Conservation (phyloP, 805 yeast species). For the Metschnikowia matae region DNA sequence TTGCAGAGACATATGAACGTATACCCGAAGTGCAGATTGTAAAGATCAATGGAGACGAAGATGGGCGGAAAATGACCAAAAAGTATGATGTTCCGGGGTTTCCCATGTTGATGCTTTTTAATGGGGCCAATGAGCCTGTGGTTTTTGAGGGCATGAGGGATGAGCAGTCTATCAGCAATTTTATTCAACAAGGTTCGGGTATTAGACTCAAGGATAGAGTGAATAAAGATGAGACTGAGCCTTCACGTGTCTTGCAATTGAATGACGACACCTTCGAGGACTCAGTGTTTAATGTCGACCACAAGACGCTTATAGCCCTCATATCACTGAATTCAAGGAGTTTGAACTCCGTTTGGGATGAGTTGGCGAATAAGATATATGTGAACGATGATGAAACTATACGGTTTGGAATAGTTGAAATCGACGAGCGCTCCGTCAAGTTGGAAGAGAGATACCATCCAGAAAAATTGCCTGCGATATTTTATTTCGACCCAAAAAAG, state of each 20-base stretch:
- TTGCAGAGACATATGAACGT: slow-evolving; percentile 28
- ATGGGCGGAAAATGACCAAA: slow-evolving; percentile 46
- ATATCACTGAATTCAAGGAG: background rate
- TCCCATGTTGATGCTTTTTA: slow-evolving; percentile 62
- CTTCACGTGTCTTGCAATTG: slow-evolving; percentile 6
- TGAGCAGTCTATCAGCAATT: slow-evolving; percentile 47
- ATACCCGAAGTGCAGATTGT: slow-evolving; percentile 43
- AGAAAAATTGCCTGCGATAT: slow-evolving; percentile 50
- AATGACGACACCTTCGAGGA: slow-evolving; percentile 35
- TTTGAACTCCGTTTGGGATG: slow-evolving; percentile 51
- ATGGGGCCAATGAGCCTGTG: slow-evolving; percentile 47
- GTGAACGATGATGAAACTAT: slow-evolving; percentile 36
- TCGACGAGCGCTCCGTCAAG: slow-evolving; percentile 13
- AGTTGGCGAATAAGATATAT: slow-evolving; percentile 46
- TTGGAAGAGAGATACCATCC: slow-evolving; percentile 32
- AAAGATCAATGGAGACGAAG: slow-evolving; percentile 57
- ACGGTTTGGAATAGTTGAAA: slow-evolving; percentile 33
- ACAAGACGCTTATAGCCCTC: slow-evolving; percentile 38
- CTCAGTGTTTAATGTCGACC: slow-evolving; percentile 30
- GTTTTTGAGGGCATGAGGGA: slow-evolving; percentile 56
- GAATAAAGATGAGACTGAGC: slow-evolving; percentile 6
- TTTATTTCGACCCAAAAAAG: slow-evolving; percentile 38
- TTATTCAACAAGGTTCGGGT: slow-evolving; percentile 40
- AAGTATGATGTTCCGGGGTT: slow-evolving; percentile 55
- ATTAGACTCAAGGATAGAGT: slow-evolving; percentile 14